These are phyloP conservation scores for Helicocarpus griseus DNA, from an alignment of 2,329 filamentous ascomycete genomes.

Conservation along the genomic window DNA sequence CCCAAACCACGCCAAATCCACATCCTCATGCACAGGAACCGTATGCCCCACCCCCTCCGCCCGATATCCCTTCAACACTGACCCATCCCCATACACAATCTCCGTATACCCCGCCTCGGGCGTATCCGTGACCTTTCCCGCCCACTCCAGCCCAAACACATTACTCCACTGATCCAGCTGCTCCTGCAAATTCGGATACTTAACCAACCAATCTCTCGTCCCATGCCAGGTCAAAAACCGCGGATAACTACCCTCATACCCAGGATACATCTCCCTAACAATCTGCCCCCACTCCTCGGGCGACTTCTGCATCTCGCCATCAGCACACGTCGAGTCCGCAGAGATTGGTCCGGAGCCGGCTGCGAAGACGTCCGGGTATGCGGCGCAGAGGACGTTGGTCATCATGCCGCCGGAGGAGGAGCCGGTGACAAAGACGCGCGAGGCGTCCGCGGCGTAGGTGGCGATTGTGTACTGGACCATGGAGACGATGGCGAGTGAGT, in stretches of 20 bases:
- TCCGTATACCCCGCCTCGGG: conserved; percentile 2
- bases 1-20: conserved; percentile 3
- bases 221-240: conserved; percentile 29
- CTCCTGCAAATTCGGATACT: conserved; percentile 17
- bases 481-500: conserved; percentile 47
- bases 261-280: conserved; percentile 26
- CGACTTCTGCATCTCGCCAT: conserved; percentile 37
- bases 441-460: conserved; percentile 43
- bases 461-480: conserved; percentile 48
- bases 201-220: conserved; percentile 23
- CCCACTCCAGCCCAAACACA: not conserved
- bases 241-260: conserved; percentile 24
- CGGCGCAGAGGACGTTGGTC: conserved; percentile 43
- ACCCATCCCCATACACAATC: conserved; percentile 2
- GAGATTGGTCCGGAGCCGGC: conserved; percentile 32
- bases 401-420: conserved; percentile 48
- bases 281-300: conserved; percentile 28
- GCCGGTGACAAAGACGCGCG: conserved; percentile 47
- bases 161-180: conserved; percentile 20
- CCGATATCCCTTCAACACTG: not conserved
- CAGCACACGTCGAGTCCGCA: conserved; percentile 46
- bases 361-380: conserved; percentile 45
- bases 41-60: conserved; percentile 1
- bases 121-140: not conserved
- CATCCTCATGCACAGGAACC: not conserved